A percentile compares a stretch with the other conserved stretches of the same genome.
Evolutionary conservation across 768 basidiomycete species (phyloP).

Genomic region (Trametes cinnabarina): DNA sequence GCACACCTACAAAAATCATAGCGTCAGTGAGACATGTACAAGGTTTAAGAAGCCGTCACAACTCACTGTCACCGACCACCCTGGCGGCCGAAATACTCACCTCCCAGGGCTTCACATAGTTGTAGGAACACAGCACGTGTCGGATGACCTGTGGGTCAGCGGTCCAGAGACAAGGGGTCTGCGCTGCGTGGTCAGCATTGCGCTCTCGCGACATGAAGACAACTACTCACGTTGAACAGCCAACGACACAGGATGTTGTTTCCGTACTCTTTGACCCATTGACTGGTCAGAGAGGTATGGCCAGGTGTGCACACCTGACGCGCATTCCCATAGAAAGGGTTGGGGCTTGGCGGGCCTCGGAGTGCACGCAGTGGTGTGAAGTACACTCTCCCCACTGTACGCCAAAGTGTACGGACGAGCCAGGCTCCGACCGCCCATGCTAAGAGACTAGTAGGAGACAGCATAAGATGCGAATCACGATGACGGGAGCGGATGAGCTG

Average conservation of each 20-base stretch:
- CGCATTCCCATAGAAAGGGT: neutral
- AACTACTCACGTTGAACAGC: neutral
- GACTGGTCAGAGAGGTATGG: neutral
- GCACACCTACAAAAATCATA: neutral
- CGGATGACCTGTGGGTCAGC: neutral
- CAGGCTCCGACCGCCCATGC: neutral
- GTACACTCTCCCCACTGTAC: neutral
- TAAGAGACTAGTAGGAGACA: neutral
- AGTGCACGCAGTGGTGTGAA: neutral
- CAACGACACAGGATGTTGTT: neutral
- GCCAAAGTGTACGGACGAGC: neutral
- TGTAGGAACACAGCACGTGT: conserved; percentile 1
- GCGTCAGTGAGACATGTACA: no score
- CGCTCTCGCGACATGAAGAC: neutral
- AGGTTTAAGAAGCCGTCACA: no score
- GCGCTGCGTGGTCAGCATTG: neutral
- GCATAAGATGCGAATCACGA: neutral
- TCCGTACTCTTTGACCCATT: neutral
- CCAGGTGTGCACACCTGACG: conserved; percentile 1
- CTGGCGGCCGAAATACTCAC: neutral
- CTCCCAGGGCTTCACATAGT: conserved; percentile 10
- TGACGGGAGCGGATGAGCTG: no score
- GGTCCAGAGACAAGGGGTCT: conserved; percentile 6
- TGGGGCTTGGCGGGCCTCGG: neutral
- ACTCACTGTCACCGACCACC: conserved; percentile 6